A percentile compares a stretch with the other conserved stretches of the same genome.
Evolutionary conservation across 371 early-diverging fungal species (phyloP).

Genomic region (Mucor saturninus): DNA sequence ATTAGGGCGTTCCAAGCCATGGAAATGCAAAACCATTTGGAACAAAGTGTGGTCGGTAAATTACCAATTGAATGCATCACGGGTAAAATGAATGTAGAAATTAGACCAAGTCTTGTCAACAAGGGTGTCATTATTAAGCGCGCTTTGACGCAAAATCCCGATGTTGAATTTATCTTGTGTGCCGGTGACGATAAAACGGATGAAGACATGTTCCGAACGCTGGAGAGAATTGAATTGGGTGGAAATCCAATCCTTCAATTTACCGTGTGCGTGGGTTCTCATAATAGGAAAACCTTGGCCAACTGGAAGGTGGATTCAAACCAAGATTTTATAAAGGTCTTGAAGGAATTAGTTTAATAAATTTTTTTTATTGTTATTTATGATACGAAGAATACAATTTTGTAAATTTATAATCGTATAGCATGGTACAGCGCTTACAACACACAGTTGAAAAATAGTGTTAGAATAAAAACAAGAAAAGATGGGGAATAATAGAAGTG

Average conservation of each 20-base stretch:
- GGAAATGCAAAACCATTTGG: conserved; percentile 86
- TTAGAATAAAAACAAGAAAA: too few species aligned
- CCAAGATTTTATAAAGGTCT: conserved; percentile 32
- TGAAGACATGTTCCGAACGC: conserved; percentile 91
- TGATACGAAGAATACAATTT: background rate
- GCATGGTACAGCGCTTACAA: too few species aligned
- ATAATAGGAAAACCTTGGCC: conserved; percentile 80
- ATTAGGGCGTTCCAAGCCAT: conserved; percentile 73
- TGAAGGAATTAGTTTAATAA: background rate
- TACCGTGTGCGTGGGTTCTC: conserved; percentile 71
- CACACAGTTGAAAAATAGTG: too few species aligned
- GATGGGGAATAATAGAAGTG: too few species aligned
- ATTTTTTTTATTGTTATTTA: background rate
- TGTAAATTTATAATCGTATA: background rate
- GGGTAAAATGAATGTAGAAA: conserved; percentile 94
- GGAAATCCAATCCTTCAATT: conserved; percentile 44
- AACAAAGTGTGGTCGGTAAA: conserved; percentile 77
- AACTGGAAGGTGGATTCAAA: conserved; percentile 72
- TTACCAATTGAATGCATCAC: conserved; percentile 88
- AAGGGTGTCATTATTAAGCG: conserved; percentile 92
- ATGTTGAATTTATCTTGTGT: conserved; percentile 85
- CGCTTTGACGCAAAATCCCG: conserved; percentile 54
- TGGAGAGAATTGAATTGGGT: conserved; percentile 38
- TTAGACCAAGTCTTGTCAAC: conserved; percentile 73
- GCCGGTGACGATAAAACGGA: conserved; percentile 96